A percentile compares a stretch with the other conserved stretches of the same genome.
Evolutionary conservation across 192 early-diverging fungal species (phyloP).

Genomic region (Podila horticola): DNA sequence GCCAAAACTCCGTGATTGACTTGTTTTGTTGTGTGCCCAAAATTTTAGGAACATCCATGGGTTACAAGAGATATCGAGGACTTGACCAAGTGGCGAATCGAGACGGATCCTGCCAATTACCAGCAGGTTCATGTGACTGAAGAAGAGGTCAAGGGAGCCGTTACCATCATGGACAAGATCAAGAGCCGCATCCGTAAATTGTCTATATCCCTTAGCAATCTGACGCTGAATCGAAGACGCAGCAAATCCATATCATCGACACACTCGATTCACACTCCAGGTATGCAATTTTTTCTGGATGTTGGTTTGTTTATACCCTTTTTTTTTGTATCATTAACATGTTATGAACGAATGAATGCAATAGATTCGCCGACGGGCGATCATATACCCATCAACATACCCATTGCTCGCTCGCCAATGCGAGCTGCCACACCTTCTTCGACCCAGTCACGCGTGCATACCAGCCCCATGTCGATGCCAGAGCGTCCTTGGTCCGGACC

Average conservation of each 20-base stretch:
- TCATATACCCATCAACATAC: too few species aligned
- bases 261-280: slow-evolving; percentile 11
- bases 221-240: slow-evolving; percentile 38
- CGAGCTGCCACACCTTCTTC: too few species aligned
- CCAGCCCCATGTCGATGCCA: slow-evolving; percentile 10
- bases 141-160: slow-evolving; percentile 79
- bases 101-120: slow-evolving; percentile 78
- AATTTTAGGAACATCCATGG: slow-evolving; percentile 84
- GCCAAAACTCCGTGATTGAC: neutral
- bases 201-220: slow-evolving; percentile 53
- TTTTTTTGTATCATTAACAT: neutral
- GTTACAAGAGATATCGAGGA: slow-evolving; percentile 75
- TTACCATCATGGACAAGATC: slow-evolving; percentile 69
- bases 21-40: too few species aligned
- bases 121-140: slow-evolving; percentile 80
- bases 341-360: too few species aligned
- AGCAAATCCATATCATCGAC: slow-evolving; percentile 41
- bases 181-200: slow-evolving; percentile 56
- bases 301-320: neutral
- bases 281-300: neutral
- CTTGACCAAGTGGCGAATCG: slow-evolving; percentile 77
- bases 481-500: slow-evolving; percentile 24
- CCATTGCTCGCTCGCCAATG: too few species aligned
- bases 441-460: too few species aligned
- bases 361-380: too few species aligned